Conservation (phyloP, 2,329 filamentous ascomycete species). For the Hypoxylon sp. region DNA sequence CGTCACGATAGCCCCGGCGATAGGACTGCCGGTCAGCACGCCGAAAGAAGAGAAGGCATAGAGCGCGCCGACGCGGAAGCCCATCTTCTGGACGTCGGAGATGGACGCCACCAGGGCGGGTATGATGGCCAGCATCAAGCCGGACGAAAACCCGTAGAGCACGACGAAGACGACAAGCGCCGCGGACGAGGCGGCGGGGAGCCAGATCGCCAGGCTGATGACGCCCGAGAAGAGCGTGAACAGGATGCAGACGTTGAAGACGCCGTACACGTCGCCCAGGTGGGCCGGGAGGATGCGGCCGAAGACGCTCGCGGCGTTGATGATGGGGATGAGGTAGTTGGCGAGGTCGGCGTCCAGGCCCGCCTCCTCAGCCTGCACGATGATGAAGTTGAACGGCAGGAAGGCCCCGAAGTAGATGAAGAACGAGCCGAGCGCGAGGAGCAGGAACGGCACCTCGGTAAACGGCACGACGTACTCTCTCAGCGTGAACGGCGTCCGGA, state of each 20-base stretch:
- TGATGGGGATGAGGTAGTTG: slow-evolving; percentile 57
- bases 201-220: slow-evolving; percentile 51
- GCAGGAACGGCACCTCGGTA: slow-evolving; percentile 44
- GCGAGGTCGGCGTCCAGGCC: slow-evolving; percentile 39
- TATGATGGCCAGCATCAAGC: slow-evolving; percentile 55
- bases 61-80: slow-evolving; percentile 57
- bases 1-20: slow-evolving; percentile 53
- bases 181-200: slow-evolving; percentile 47
- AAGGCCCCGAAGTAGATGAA: slow-evolving; percentile 49
- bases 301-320: slow-evolving; percentile 59
- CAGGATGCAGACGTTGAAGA: slow-evolving; percentile 52
- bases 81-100: slow-evolving; percentile 50
- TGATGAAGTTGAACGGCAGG: slow-evolving; percentile 57
- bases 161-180: slow-evolving; percentile 54
- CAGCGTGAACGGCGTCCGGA: slow-evolving; percentile 29
- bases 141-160: slow-evolving; percentile 58
- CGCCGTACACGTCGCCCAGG: slow-evolving; percentile 53
- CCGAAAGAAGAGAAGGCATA: slow-evolving; percentile 49
- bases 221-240: slow-evolving; percentile 47
- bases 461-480: background rate
- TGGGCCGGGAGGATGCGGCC: slow-evolving; percentile 59
- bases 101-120: slow-evolving; percentile 54
- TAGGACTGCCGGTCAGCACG: slow-evolving; percentile 50
- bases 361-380: slow-evolving; percentile 45
- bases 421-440: slow-evolving; percentile 47